Conservation (phyloP, 1,284 basidiomycete species). For the Trichosporon sp. region DNA sequence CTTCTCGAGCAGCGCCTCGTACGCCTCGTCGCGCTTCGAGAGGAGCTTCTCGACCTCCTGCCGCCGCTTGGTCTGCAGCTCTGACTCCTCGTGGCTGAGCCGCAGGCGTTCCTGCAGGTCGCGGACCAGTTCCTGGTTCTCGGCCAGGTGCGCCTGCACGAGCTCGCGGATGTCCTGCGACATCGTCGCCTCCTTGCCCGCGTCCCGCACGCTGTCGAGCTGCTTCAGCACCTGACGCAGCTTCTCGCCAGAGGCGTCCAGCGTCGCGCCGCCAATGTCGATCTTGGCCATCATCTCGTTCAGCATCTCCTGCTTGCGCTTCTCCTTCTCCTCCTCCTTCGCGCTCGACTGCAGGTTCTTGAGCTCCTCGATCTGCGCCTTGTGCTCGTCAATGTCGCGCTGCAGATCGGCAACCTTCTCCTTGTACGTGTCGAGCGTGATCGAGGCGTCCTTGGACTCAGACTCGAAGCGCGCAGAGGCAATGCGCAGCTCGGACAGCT, state of each 20-base stretch:
- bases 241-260: conserved; percentile 35
- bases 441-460: conserved; percentile 89
- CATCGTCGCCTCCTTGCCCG: conserved; percentile 32
- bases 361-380: conserved; percentile 70
- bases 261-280: conserved; percentile 55
- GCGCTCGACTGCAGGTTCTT: conserved; percentile 75
- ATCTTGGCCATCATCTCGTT: conserved; percentile 99
- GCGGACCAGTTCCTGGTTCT: conserved; percentile 76
- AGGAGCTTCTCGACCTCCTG: conserved; percentile 85
- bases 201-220: conserved; percentile 31
- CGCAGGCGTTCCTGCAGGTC: conserved; percentile 86
- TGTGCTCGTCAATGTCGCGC: conserved; percentile 84
- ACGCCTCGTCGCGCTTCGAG: conserved; percentile 77
- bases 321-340: conserved; percentile 97
- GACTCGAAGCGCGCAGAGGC: conserved; percentile 89
- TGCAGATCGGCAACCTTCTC: conserved; percentile 89
- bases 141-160: conserved; percentile 78
- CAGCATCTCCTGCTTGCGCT: conserved; percentile 98
- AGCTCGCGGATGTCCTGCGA: conserved; percentile 47
- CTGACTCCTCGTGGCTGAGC: conserved; percentile 86
- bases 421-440: conserved; percentile 92
- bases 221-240: conserved; percentile 38
- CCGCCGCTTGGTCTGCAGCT: conserved; percentile 71
- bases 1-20: conserved; percentile 80
- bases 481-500: conserved; percentile 85